phyloP scores from a whole-genome alignment of 768 basidiomycete species.

The Melanogaster broomeanus region DNA sequence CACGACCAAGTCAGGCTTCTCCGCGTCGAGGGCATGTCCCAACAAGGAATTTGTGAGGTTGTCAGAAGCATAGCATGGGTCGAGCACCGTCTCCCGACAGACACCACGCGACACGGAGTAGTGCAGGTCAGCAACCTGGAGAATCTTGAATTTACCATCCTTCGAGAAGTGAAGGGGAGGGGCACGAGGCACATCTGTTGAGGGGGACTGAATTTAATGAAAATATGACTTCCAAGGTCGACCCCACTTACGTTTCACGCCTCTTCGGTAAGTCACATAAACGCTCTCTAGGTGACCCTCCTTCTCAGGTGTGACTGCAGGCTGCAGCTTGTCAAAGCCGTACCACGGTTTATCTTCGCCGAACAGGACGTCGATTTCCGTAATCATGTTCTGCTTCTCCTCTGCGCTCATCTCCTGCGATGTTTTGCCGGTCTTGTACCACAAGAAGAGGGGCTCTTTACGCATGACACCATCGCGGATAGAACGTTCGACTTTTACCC shows the following conservation, averaged over 20 bases:
- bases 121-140: slow-evolving; percentile 93
- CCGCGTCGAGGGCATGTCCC: slow-evolving; percentile 65
- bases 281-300: slow-evolving; percentile 49
- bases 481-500: slow-evolving; percentile 67
- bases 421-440: slow-evolving; percentile 77
- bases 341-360: slow-evolving; percentile 86
- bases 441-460: slow-evolving; percentile 63
- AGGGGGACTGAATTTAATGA: slow-evolving; percentile 3
- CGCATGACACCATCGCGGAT: slow-evolving; percentile 62
- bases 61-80: slow-evolving; percentile 66
- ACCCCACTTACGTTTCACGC: slow-evolving; percentile 65
- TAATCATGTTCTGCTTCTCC: slow-evolving; percentile 68
- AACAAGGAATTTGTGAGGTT: slow-evolving; percentile 77
- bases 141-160: slow-evolving; percentile 84
- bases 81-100: slow-evolving; percentile 69
- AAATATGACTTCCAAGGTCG: background rate
- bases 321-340: slow-evolving; percentile 76
- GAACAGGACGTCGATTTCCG: slow-evolving; percentile 89
- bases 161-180: slow-evolving; percentile 80
- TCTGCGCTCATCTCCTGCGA: slow-evolving; percentile 57
- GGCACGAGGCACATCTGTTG: slow-evolving; percentile 64
- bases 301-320: slow-evolving; percentile 51
- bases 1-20: slow-evolving; percentile 89
- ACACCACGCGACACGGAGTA: slow-evolving; percentile 78
- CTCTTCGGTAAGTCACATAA: slow-evolving; percentile 67